Conservation (phyloP, 2,329 filamentous ascomycete genomes). For the Colletotrichum karsti region DNA sequence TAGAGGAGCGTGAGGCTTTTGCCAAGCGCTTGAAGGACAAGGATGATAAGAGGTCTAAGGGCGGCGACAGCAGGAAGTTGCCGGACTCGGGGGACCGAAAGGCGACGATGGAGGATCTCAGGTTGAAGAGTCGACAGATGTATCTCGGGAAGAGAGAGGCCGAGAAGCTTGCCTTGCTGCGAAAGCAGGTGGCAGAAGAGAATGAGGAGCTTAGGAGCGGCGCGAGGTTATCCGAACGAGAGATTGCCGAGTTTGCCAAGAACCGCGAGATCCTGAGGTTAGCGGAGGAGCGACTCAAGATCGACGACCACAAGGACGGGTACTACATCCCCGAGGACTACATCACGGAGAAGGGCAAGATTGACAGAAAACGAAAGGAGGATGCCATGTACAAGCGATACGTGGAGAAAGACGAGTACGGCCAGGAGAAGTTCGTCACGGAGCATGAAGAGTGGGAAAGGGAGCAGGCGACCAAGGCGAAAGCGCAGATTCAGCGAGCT, state of each 20-base stretch:
- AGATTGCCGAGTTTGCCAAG: slow-evolving; percentile 88
- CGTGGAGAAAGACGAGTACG: slow-evolving; percentile 85
- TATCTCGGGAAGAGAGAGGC: slow-evolving; percentile 94
- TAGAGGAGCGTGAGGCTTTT: slow-evolving; percentile 81
- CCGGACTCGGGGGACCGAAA: slow-evolving; percentile 72
- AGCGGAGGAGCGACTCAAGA: slow-evolving; percentile 83
- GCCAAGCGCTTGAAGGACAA: slow-evolving; percentile 78
- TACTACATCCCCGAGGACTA: slow-evolving; percentile 96
- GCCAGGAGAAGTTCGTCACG: slow-evolving; percentile 88
- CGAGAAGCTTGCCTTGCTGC: slow-evolving; percentile 84
- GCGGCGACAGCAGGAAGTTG: slow-evolving; percentile 61
- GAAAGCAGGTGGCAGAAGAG: slow-evolving; percentile 91
- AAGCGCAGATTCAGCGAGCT: slow-evolving; percentile 80
- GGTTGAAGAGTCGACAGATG: slow-evolving; percentile 86
- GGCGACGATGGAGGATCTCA: slow-evolving; percentile 80
- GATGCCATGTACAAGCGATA: slow-evolving; percentile 91
- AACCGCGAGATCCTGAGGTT: slow-evolving; percentile 85
- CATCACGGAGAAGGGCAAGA: slow-evolving; percentile 91
- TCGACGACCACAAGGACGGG: slow-evolving; percentile 92
- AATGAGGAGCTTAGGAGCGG: slow-evolving; percentile 82
- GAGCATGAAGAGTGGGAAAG: slow-evolving; percentile 97
- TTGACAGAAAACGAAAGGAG: slow-evolving; percentile 86
- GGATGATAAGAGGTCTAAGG: slow-evolving; percentile 74
- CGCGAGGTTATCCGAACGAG: slow-evolving; percentile 75
- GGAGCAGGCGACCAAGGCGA: slow-evolving; percentile 88